phyloP scores from a whole-genome alignment of 768 basidiomycete species.

The Porphyrellus cyaneotinctus region DNA sequence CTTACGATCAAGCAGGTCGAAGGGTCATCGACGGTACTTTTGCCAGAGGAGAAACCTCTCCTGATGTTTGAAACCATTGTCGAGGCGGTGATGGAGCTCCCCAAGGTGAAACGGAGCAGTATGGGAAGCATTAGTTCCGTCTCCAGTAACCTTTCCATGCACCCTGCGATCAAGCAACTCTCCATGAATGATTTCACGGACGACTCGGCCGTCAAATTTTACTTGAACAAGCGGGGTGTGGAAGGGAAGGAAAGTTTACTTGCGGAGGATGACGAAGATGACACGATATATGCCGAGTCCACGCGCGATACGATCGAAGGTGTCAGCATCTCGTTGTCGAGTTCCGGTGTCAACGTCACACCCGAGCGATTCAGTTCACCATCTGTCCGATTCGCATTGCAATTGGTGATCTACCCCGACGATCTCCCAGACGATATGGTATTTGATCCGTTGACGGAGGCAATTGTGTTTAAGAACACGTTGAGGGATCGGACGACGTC shows the following conservation, averaged over 20 bases:
- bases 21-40: constrained; percentile 72
- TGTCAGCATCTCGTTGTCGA: constrained; percentile 16
- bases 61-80: constrained; percentile 83
- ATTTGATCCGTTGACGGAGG: constrained; percentile 90
- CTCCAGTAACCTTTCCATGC: constrained; percentile 85
- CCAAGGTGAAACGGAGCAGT: constrained; percentile 89
- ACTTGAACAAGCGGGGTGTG: constrained; percentile 65
- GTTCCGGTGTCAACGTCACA: constrained; percentile 42
- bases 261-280: constrained; percentile 43
- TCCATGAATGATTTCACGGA: constrained; percentile 98
- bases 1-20: constrained; percentile 92
- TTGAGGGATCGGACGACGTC: constrained; percentile 52
- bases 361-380: constrained; percentile 80
- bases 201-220: constrained; percentile 95
- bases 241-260: constrained; percentile 44
- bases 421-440: constrained; percentile 94
- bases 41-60: constrained; percentile 77
- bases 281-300: constrained; percentile 37
- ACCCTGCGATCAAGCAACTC: constrained; percentile 91
- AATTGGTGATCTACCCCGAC: constrained; percentile 80
- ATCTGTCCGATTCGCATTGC: constrained; percentile 79
- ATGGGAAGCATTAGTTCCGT: constrained; percentile 94
- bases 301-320: constrained; percentile 29
- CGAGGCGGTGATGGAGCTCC: constrained; percentile 72
- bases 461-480: constrained; percentile 83